phyloP scores from a whole-genome alignment of 1,284 basidiomycete genomes.

The Ustilago esculenta region DNA sequence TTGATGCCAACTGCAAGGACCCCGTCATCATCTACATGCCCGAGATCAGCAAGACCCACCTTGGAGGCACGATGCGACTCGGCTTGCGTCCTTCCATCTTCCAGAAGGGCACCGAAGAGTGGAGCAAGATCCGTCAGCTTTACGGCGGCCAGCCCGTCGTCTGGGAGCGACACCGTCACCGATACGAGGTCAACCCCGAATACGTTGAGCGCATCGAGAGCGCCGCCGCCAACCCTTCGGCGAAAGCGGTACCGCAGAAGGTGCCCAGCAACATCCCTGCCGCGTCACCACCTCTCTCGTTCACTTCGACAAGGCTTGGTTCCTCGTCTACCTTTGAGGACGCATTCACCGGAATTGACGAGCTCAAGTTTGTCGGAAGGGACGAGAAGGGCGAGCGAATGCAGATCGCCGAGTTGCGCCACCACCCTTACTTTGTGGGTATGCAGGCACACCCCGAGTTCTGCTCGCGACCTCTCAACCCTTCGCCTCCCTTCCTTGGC shows the following conservation, averaged over 20 bases:
- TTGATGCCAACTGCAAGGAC: conserved; percentile 73
- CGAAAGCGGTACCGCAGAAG: conserved; percentile 27
- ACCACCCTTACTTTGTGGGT: conserved; percentile 93
- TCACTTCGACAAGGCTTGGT: conserved; percentile 35
- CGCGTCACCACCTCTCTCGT: conserved; percentile 30
- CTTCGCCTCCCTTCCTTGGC: conserved; percentile 95
- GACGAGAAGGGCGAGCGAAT: conserved; percentile 96
- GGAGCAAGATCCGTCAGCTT: conserved; percentile 75
- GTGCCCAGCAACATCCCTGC: conserved; percentile 33
- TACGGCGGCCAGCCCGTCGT: conserved; percentile 86
- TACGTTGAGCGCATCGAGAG: conserved; percentile 79
- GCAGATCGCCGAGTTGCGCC: conserved; percentile 89
- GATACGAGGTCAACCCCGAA: conserved; percentile 95
- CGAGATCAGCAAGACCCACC: conserved; percentile 95
- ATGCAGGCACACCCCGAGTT: conserved; percentile 98
- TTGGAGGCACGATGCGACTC: conserved; percentile 98
- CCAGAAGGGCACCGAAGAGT: conserved; percentile 70
- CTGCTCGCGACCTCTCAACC: conserved; percentile 97
- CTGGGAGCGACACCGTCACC: conserved; percentile 97
- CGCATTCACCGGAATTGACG: conserved; percentile 25
- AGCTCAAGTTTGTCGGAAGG: conserved; percentile 79
- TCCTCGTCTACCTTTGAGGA: conserved; percentile 13
- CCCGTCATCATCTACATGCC: conserved; percentile 97
- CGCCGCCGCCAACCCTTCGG: conserved; percentile 51
- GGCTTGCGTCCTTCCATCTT: conserved; percentile 95